phyloP scores from a whole-genome alignment of 768 basidiomycete genomes.

The Mrakia hoshinonis region DNA sequence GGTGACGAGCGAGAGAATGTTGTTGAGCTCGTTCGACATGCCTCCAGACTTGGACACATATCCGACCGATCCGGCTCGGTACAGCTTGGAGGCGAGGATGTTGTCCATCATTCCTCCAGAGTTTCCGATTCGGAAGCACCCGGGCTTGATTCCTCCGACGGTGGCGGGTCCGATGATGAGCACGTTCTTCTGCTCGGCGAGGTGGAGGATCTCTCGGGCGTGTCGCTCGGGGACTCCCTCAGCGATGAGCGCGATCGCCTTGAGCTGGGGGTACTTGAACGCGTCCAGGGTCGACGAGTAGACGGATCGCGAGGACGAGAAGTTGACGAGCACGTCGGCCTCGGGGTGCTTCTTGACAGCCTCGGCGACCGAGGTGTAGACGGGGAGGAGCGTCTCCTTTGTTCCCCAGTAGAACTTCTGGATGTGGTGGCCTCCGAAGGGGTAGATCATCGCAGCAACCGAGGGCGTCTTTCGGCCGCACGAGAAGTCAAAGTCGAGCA shows the following conservation, averaged over 20 bases:
- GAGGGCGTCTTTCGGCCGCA: slow-evolving; percentile 84
- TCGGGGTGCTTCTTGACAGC: slow-evolving; percentile 91
- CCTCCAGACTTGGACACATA: slow-evolving; percentile 99
- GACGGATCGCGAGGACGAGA: slow-evolving; percentile 85
- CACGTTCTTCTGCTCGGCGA: slow-evolving; percentile 73
- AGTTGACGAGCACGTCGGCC: slow-evolving; percentile 97
- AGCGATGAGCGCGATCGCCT: slow-evolving; percentile 82
- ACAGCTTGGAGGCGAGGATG: slow-evolving; percentile 96
- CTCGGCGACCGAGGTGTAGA: slow-evolving; percentile 85
- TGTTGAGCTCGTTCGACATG: slow-evolving; percentile 99
- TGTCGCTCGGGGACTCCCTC: slow-evolving; percentile 99
- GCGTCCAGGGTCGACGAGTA: slow-evolving; percentile 92
- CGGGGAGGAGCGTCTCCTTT: slow-evolving; percentile 94
- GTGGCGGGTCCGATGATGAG: slow-evolving; percentile 95
- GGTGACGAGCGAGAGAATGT: slow-evolving; percentile 89
- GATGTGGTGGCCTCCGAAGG: slow-evolving; percentile 98
- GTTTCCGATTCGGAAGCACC: slow-evolving; percentile 99
- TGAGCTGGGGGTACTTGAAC: slow-evolving; percentile 59
- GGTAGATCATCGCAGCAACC: slow-evolving; percentile 99
- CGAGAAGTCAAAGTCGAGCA: slow-evolving; percentile 98
- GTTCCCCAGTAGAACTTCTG: slow-evolving; percentile 99
- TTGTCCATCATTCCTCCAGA: slow-evolving; percentile 78
- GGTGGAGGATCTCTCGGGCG: slow-evolving; percentile 87
- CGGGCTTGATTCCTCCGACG: slow-evolving; percentile 98
- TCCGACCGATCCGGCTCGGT: slow-evolving; percentile 92